Evolutionary conservation across 257 asterid species (phyloP).

Genomic region (Eustoma russellianum): DNA sequence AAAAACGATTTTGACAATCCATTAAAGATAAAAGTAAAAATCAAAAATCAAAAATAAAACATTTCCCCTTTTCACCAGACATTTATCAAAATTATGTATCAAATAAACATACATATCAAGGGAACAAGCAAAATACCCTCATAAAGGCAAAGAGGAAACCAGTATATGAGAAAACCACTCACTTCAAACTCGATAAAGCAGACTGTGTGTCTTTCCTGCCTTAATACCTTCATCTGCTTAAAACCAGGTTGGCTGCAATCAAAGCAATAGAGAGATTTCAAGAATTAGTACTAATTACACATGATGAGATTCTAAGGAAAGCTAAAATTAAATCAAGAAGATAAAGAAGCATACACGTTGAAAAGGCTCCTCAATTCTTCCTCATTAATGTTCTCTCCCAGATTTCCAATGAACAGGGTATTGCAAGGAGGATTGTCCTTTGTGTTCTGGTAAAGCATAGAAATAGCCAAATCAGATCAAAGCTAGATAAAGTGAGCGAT

Average conservation of each 20-base stretch:
- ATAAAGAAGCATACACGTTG: slow-evolving; percentile 38
- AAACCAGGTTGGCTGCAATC: slow-evolving; percentile 86
- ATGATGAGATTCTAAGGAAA: slow-evolving; percentile 2
- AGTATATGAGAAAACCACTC: slow-evolving; percentile 19
- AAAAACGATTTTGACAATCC: too few species aligned
- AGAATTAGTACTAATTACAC: background rate
- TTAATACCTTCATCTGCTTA: slow-evolving; percentile 94
- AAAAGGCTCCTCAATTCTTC: slow-evolving; percentile 91
- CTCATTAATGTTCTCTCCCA: slow-evolving; percentile 91
- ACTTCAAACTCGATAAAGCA: slow-evolving; percentile 99
- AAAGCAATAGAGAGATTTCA: background rate
- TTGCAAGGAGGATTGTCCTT: slow-evolving; percentile 99
- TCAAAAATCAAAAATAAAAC: too few species aligned
- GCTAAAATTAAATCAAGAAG: slow-evolving; percentile 1
- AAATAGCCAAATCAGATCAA: background rate
- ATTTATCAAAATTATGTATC: too few species aligned
- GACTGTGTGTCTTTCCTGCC: slow-evolving; percentile 97
- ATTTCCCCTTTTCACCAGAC: too few species aligned
- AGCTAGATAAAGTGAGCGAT: too few species aligned
- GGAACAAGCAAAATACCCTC: background rate
- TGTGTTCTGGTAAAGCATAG: slow-evolving; percentile 51
- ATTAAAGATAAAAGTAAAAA: too few species aligned
- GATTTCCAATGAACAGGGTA: slow-evolving; percentile 96
- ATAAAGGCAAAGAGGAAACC: slow-evolving; percentile 4
- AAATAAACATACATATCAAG: slow-evolving; percentile 5